Evolutionary conservation across 2,329 filamentous ascomycete species (phyloP).

Genomic region (Magnaporthiopsis incrustans): DNA sequence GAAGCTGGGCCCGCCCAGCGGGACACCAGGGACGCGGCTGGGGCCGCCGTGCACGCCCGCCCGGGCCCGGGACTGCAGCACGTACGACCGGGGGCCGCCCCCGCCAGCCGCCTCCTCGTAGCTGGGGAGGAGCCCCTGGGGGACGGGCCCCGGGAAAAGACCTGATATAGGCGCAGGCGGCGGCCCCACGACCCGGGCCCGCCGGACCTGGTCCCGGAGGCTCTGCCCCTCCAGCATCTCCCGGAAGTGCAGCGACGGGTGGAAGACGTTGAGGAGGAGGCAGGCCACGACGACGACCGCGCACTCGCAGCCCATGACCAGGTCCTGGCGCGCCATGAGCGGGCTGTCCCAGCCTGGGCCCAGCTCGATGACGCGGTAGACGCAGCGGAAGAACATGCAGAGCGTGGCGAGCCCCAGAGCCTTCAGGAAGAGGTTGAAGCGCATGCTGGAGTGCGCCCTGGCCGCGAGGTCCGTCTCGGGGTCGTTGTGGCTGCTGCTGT

Average conservation of each 20-base stretch:
- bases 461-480: slow-evolving; percentile 7
- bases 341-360: slow-evolving; percentile 53
- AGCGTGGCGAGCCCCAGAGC: slow-evolving; percentile 51
- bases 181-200: no score
- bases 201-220: no score
- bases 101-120: no score
- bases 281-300: slow-evolving; percentile 41
- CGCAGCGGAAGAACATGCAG: slow-evolving; percentile 55
- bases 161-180: no score
- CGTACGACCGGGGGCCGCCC: no score
- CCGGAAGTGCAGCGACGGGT: slow-evolving; percentile 26
- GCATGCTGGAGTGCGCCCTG: slow-evolving; percentile 29
- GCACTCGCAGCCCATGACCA: slow-evolving; percentile 53
- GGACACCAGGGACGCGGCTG: no score
- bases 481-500: neutral
- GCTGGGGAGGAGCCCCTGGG: no score
- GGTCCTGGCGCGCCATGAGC: slow-evolving; percentile 45
- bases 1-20: no score
- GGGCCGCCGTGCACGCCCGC: no score
- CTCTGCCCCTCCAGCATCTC: slow-evolving; percentile 11
- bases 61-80: no score
- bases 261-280: slow-evolving; percentile 34
- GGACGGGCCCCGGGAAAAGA: no score
- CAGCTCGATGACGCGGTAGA: slow-evolving; percentile 60
- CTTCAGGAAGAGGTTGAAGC: slow-evolving; percentile 46